Percentiles rank a stretch among this genome's conserved stretches.
phyloP scores from a whole-genome alignment of 768 basidiomycete genomes.

The Russula emetica region DNA sequence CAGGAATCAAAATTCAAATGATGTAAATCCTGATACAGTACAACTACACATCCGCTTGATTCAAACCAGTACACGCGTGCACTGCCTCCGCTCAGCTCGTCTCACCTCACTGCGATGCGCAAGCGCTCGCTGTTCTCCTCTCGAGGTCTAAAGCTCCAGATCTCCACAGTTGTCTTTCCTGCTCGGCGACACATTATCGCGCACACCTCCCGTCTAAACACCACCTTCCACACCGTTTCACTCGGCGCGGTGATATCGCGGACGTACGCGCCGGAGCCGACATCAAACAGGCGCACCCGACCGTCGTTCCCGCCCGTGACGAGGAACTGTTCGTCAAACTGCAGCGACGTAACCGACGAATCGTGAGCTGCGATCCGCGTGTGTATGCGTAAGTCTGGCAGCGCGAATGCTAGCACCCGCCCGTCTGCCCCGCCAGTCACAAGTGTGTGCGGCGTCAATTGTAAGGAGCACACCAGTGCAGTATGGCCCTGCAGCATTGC shows the following conservation, averaged over 20 bases:
- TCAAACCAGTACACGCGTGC: neutral
- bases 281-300: slow-evolving; percentile 69
- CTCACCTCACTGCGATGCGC: neutral
- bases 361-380: slow-evolving; percentile 86
- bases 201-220: slow-evolving; percentile 64
- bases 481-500: slow-evolving; percentile 28
- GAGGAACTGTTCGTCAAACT: slow-evolving; percentile 78
- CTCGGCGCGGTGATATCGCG: slow-evolving; percentile 73
- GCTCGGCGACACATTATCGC: slow-evolving; percentile 77
- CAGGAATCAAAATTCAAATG: neutral
- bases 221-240: slow-evolving; percentile 86
- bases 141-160: slow-evolving; percentile 68
- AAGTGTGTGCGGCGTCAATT: slow-evolving; percentile 57
- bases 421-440: slow-evolving; percentile 92
- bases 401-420: slow-evolving; percentile 63
- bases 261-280: slow-evolving; percentile 59
- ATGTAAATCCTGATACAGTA: neutral
- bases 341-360: slow-evolving; percentile 79
- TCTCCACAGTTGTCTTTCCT: slow-evolving; percentile 83
- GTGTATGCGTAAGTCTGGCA: slow-evolving; percentile 32
- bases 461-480: slow-evolving; percentile 28
- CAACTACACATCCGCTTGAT: neutral
- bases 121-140: slow-evolving; percentile 25
- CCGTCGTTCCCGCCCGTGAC: slow-evolving; percentile 87
- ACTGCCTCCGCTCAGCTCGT: too few relatives aligned